Percentiles rank a stretch among this genome's conserved stretches.
phyloP scores from a whole-genome alignment of 768 basidiomycete genomes.

The Rhizopogon salebrosus region DNA sequence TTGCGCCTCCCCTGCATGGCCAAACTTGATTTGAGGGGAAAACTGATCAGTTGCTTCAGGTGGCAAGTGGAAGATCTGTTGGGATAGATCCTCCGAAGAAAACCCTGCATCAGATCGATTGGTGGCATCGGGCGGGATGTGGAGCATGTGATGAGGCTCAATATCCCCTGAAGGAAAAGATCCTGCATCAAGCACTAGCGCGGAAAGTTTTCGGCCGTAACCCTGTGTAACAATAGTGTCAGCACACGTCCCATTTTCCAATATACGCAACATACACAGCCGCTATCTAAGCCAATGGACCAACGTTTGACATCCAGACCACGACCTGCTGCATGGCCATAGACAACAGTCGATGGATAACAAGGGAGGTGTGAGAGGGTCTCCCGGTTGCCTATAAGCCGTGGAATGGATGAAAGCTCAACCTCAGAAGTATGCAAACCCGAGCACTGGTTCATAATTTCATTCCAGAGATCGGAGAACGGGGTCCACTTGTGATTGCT shows the following conservation, averaged over 20 bases:
- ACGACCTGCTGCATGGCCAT: constrained; percentile 79
- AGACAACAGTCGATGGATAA: constrained; percentile 70
- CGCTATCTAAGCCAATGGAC: constrained; percentile 83
- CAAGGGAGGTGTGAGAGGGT: constrained; percentile 43
- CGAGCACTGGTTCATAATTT: constrained; percentile 53
- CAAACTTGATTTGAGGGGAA: background rate
- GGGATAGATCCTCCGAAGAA: background rate
- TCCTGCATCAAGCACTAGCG: constrained; percentile 49
- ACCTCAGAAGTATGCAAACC: constrained; percentile 34
- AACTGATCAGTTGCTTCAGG: background rate
- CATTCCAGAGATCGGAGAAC: constrained; percentile 76
- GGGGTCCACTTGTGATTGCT: constrained; percentile 47
- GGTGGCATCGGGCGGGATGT: background rate
- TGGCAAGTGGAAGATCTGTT: background rate
- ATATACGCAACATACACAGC: constrained; percentile 55
- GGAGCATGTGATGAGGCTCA: no score
- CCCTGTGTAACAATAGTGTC: constrained; percentile 27
- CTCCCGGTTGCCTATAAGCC: background rate
- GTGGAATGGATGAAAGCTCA: background rate
- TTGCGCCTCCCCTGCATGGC: constrained; percentile 37
- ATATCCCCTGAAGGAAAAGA: constrained; percentile 11
- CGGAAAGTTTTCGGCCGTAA: constrained; percentile 59
- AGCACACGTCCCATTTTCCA: background rate
- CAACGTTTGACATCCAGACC: constrained; percentile 81
- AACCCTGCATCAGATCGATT: background rate